Evolutionary conservation across 2,329 filamentous ascomycete species (phyloP).

Genomic region (Coleophoma eucalyptorum): DNA sequence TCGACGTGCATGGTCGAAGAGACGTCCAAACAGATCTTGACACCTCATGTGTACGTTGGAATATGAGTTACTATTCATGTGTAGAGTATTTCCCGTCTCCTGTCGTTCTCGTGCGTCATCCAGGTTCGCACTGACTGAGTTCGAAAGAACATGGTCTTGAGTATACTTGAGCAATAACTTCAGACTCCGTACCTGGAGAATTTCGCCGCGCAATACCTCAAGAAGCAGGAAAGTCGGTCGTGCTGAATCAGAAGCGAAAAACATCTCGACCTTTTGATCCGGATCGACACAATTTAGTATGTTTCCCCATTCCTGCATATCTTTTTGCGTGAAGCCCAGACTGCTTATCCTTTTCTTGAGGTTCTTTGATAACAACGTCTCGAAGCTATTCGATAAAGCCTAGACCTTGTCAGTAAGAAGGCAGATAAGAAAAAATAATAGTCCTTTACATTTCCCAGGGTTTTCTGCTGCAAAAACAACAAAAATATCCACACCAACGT

Average conservation of each 20-base stretch:
- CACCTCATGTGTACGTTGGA: too few species aligned
- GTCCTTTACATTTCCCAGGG: background rate
- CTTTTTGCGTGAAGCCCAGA: conserved; percentile 11
- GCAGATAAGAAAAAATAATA: too few species aligned
- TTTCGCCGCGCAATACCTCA: conserved; percentile 17
- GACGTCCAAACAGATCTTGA: conserved; percentile 1
- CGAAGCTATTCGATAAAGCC: too few species aligned
- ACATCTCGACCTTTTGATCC: conserved; percentile 18
- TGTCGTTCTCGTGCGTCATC: too few species aligned
- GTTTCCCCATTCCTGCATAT: conserved; percentile 24
- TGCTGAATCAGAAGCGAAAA: conserved; percentile 9
- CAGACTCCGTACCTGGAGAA: conserved; percentile 13
- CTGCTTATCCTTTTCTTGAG: conserved; percentile 2
- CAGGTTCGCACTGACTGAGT: too few species aligned
- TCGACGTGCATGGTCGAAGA: conserved; percentile 22
- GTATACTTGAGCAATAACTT: conserved; percentile 1
- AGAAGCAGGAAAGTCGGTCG: conserved; percentile 22
- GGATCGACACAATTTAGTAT: conserved; percentile 14
- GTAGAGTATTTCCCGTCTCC: too few species aligned
- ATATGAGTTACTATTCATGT: too few species aligned
- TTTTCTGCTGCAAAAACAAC: conserved; percentile 7
- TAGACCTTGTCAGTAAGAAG: too few species aligned
- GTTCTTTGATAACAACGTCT: too few species aligned
- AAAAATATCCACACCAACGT: conserved; percentile 12
- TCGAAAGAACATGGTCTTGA: too few species aligned